A percentile compares a stretch with the other conserved stretches of the same genome.
Evolutionary conservation across 768 basidiomycete genomes (phyloP).

Genomic region (Phanerochaete carnosa): DNA sequence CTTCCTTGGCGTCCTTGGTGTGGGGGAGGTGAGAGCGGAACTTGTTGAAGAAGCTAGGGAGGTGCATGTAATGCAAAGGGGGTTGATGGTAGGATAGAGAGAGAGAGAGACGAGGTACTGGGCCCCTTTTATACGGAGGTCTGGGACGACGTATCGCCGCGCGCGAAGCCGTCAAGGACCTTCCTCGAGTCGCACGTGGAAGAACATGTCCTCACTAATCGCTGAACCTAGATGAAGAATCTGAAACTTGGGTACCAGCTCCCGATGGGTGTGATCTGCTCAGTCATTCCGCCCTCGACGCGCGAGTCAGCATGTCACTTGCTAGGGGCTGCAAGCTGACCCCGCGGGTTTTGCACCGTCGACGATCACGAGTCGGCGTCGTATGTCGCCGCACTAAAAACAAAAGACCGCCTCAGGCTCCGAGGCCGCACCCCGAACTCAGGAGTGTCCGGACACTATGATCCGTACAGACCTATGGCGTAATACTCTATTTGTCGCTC

Average conservation of each 20-base stretch:
- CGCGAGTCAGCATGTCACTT: neutral
- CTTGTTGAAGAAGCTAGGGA: neutral
- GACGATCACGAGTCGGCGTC: neutral
- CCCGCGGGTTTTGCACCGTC: neutral
- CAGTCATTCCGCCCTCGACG: neutral
- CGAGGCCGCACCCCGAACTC: too few relatives aligned
- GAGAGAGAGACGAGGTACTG: neutral
- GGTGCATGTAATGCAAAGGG: neutral
- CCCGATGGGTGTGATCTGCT: conserved; percentile 1
- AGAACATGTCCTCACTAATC: neutral
- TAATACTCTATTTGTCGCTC: neutral
- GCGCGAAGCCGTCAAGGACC: neutral
- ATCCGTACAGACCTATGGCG: too few relatives aligned
- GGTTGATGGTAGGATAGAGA: neutral
- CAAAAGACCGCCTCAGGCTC: too few relatives aligned
- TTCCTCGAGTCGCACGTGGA: neutral
- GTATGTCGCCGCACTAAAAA: neutral
- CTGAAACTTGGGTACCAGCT: neutral
- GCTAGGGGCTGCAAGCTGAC: neutral
- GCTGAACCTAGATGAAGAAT: neutral
- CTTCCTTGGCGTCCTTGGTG: neutral
- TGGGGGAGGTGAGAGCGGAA: neutral
- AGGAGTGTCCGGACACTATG: too few relatives aligned
- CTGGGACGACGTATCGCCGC: neutral
- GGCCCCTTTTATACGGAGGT: neutral